Conservation (phyloP, 441 rosid species). For the Brassica hybrid region DNA sequence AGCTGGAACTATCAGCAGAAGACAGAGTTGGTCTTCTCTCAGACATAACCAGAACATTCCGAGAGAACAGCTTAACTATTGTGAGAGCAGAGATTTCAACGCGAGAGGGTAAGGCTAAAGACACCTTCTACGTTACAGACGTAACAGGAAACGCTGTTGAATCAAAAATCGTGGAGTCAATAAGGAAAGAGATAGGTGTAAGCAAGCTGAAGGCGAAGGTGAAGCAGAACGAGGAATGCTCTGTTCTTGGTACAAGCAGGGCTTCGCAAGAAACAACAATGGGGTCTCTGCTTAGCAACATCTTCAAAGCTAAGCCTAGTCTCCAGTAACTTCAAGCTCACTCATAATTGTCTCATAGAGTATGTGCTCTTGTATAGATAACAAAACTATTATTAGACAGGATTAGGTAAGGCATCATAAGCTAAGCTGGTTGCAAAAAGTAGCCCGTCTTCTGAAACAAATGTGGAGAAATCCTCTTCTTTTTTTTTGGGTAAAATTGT, state of each 20-base stretch:
- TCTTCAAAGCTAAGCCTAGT: slow-evolving; percentile 61
- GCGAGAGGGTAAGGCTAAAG: slow-evolving; percentile 65
- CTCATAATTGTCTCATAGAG: slow-evolving; percentile 42
- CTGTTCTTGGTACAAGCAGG: slow-evolving; percentile 45
- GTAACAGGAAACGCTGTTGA: slow-evolving; percentile 74
- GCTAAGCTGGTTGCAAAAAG: slow-evolving; percentile 9
- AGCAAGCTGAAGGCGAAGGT: slow-evolving; percentile 60
- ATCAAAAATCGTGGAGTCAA: slow-evolving; percentile 62
- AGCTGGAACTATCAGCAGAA: slow-evolving; percentile 73
- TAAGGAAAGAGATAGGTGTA: slow-evolving; percentile 67
- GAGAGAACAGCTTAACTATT: slow-evolving; percentile 82
- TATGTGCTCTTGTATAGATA: slow-evolving; percentile 18
- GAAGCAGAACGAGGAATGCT: slow-evolving; percentile 38
- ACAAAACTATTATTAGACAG: background rate
- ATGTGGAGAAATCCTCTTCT: background rate
- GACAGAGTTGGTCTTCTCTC: slow-evolving; percentile 88
- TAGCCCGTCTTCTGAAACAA: slow-evolving; percentile 1
- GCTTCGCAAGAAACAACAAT: slow-evolving; percentile 61
- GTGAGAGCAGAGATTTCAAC: slow-evolving; percentile 87
- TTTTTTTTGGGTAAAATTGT: background rate
- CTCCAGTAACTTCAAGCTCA: slow-evolving; percentile 62
- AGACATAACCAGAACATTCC: slow-evolving; percentile 83
- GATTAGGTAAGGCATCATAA: background rate
- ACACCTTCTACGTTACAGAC: slow-evolving; percentile 84
- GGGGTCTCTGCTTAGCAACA: slow-evolving; percentile 62